Evolutionary conservation across 2,329 filamentous ascomycete species (phyloP).

Genomic region (Coleophoma crateriformis): DNA sequence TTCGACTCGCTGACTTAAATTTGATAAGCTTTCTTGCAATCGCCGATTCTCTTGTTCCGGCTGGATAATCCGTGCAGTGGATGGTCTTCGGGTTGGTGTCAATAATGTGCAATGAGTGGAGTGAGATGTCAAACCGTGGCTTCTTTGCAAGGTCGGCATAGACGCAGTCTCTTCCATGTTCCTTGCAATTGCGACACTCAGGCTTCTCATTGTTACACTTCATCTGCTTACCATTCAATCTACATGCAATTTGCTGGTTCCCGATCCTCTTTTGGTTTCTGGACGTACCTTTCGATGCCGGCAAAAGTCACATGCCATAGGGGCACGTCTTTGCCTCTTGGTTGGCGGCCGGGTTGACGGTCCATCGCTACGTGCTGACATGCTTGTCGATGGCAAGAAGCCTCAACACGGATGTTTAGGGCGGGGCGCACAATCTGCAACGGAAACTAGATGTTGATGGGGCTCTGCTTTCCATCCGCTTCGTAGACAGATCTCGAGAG

Average conservation of each 20-base stretch:
- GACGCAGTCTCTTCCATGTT: constrained; percentile 27
- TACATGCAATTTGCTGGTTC: not conserved
- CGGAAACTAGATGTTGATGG: too few relatives aligned
- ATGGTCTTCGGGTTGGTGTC: constrained; percentile 2
- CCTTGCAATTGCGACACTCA: constrained; percentile 38
- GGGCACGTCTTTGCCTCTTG: constrained; percentile 2
- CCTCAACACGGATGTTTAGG: not conserved
- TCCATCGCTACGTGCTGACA: not conserved
- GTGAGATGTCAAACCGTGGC: constrained; percentile 2
- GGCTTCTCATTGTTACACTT: constrained; percentile 42
- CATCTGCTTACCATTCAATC: constrained; percentile 29
- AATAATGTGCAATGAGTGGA: not conserved
- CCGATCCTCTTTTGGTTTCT: not conserved
- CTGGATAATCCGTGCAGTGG: constrained; percentile 2
- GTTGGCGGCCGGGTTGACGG: not conserved
- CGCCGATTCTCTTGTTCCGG: constrained; percentile 5
- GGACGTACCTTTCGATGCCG: constrained; percentile 6
- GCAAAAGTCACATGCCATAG: constrained; percentile 8
- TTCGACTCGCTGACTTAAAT: not conserved
- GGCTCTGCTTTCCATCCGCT: too few relatives aligned
- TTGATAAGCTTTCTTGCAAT: not conserved
- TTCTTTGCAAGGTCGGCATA: constrained; percentile 4
- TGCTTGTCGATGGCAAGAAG: not conserved
- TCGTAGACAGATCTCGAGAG: too few relatives aligned
- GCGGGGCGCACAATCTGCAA: too few relatives aligned